Conservation (phyloP, 768 basidiomycete genomes). For the Termitomyces sp. region DNA sequence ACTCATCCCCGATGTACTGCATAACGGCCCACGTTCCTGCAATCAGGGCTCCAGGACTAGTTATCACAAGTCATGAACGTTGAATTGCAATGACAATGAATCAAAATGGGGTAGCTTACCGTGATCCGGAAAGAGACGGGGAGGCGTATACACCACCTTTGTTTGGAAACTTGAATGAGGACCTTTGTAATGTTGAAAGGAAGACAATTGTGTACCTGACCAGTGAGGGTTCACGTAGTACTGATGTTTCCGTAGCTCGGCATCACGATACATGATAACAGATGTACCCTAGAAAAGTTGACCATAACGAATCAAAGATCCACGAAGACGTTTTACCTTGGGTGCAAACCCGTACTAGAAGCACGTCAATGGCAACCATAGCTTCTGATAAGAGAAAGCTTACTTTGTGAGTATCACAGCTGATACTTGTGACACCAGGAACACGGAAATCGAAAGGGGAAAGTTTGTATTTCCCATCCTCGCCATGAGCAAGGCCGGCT, state of each 20-base stretch:
- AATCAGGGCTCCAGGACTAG: slow-evolving; percentile 84
- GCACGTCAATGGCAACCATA: slow-evolving; percentile 2
- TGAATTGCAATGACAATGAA: neutral
- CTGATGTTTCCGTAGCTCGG: slow-evolving; percentile 71
- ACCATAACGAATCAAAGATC: neutral
- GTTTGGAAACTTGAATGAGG: neutral
- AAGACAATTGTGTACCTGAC: slow-evolving; percentile 44
- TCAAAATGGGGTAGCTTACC: slow-evolving; percentile 39
- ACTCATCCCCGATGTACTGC: slow-evolving; percentile 89
- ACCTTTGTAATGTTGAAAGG: neutral
- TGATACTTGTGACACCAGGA: slow-evolving; percentile 87
- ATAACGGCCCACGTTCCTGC: slow-evolving; percentile 97
- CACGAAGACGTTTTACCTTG: slow-evolving; percentile 45
- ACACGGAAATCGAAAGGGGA: slow-evolving; percentile 87
- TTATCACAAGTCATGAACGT: neutral
- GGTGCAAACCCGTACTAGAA: slow-evolving; percentile 87
- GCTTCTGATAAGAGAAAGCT: neutral
- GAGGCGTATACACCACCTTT: slow-evolving; percentile 86
- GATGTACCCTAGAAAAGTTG: slow-evolving; percentile 62
- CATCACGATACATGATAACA: slow-evolving; percentile 89
- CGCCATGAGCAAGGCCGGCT: slow-evolving; percentile 60
- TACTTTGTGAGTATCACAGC: slow-evolving; percentile 95
- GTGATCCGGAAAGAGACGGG: slow-evolving; percentile 84
- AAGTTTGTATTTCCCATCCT: slow-evolving; percentile 48
- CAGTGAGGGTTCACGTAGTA: slow-evolving; percentile 83